phyloP scores from a whole-genome alignment of 768 basidiomycete species.

The Chalciporus pseudorubinellus region DNA sequence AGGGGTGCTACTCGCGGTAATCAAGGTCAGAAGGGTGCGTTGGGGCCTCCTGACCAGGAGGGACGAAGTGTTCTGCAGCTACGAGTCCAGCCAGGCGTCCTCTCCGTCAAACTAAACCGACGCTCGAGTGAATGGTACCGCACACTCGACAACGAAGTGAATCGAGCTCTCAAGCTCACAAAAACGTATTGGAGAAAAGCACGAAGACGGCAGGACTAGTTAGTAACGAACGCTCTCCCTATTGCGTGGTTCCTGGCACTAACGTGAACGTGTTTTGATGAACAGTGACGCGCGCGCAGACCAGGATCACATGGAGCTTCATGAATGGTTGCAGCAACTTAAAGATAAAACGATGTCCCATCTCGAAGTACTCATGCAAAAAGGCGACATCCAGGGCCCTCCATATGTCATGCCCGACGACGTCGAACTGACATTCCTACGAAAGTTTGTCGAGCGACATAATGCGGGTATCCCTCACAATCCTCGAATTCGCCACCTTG shows the following conservation, averaged over 20 bases:
- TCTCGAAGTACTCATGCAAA: slow-evolving; percentile 83
- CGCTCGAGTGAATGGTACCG: slow-evolving; percentile 84
- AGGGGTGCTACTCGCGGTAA: slow-evolving; percentile 81
- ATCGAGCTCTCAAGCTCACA: slow-evolving; percentile 75
- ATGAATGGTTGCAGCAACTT: slow-evolving; percentile 84
- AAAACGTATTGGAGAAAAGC: slow-evolving; percentile 87
- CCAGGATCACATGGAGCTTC: slow-evolving; percentile 86
- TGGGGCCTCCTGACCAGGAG: slow-evolving; percentile 67
- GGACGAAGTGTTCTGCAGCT: slow-evolving; percentile 79
- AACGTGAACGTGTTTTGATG: slow-evolving; percentile 4
- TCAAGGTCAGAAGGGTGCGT: slow-evolving; percentile 81
- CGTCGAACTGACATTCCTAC: slow-evolving; percentile 71
- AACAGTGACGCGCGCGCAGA: slow-evolving; percentile 67
- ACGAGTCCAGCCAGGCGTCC: slow-evolving; percentile 79
- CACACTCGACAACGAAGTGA: slow-evolving; percentile 74
- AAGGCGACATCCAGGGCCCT: slow-evolving; percentile 81
- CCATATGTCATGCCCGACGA: slow-evolving; percentile 81
- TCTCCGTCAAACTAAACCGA: slow-evolving; percentile 70
- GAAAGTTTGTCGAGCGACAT: slow-evolving; percentile 81
- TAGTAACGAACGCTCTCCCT: slow-evolving; percentile 9
- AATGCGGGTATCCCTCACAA: slow-evolving; percentile 75
- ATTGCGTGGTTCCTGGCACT: background rate
- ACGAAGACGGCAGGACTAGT: slow-evolving; percentile 74
- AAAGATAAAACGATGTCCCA: slow-evolving; percentile 90
- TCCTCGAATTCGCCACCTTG: slow-evolving; percentile 65